A percentile compares a stretch with the other conserved stretches of the same genome.
Evolutionary conservation across 805 yeast genomes (phyloP).

Genomic region (Sporopachydermia lactativora): DNA sequence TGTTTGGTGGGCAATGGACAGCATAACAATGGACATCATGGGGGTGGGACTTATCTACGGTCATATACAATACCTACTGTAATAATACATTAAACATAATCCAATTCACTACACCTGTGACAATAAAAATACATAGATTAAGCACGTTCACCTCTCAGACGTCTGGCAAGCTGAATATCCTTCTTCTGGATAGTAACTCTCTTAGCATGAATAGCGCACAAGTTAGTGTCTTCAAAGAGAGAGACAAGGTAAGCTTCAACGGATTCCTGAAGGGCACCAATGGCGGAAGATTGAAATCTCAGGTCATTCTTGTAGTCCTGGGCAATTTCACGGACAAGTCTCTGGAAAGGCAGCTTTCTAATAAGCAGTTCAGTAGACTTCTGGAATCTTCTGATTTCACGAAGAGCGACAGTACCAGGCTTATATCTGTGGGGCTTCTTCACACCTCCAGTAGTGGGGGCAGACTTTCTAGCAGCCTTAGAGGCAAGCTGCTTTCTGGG

Average conservation of each 20-base stretch:
- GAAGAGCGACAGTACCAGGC: slow-evolving; percentile 90
- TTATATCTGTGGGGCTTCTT: slow-evolving; percentile 89
- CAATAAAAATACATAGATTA: slow-evolving; percentile 15
- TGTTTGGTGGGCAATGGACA: no score
- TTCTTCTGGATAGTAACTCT: slow-evolving; percentile 88
- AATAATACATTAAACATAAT: no score
- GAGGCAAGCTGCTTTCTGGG: slow-evolving; percentile 89
- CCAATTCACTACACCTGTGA: no score
- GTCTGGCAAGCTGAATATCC: slow-evolving; percentile 83
- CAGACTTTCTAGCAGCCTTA: slow-evolving; percentile 83
- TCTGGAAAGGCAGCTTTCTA: slow-evolving; percentile 85
- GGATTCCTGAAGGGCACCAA: slow-evolving; percentile 84
- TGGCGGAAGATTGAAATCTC: slow-evolving; percentile 82
- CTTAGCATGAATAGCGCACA: slow-evolving; percentile 89
- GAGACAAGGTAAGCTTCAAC: slow-evolving; percentile 83
- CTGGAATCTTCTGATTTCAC: slow-evolving; percentile 88
- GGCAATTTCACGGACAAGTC: slow-evolving; percentile 81
- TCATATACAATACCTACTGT: no score
- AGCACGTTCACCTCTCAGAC: slow-evolving; percentile 82
- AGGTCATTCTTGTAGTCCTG: slow-evolving; percentile 73
- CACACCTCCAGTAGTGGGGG: slow-evolving; percentile 74
- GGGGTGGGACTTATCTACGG: no score
- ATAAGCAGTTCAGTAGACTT: slow-evolving; percentile 76
- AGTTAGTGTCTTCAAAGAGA: slow-evolving; percentile 78
- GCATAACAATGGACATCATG: no score